phyloP scores from a whole-genome alignment of 2,329 filamentous ascomycete species.

The Xylaria sp. region DNA sequence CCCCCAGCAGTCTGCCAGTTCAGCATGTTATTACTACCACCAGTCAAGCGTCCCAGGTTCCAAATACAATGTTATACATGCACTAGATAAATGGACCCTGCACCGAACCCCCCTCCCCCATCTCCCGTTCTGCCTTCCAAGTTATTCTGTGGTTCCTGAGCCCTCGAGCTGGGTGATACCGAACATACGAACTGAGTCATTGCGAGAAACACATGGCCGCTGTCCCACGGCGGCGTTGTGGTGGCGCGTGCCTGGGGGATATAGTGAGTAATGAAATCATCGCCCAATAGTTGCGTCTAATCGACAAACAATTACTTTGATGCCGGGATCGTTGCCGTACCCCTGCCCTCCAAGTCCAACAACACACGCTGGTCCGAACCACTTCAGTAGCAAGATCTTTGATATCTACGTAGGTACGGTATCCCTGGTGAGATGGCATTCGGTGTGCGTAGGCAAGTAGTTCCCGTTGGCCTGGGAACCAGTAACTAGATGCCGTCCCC shows the following conservation, averaged over 20 bases:
- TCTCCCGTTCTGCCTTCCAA: not conserved
- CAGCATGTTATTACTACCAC: too few relatives aligned
- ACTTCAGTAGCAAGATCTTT: not conserved
- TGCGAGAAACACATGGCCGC: conserved; percentile 15
- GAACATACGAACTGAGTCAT: conserved; percentile 4
- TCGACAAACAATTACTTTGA: conserved; percentile 21
- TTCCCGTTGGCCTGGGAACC: conserved; percentile 1
- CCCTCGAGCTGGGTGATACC: not conserved
- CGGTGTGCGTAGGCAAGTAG: conserved; percentile 12
- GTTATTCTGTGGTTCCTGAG: conserved; percentile 7
- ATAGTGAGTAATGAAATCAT: conserved; percentile 22
- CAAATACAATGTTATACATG: too few relatives aligned
- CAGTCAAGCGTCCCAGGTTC: not conserved
- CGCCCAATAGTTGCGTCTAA: conserved; percentile 22
- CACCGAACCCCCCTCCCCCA: too few relatives aligned
- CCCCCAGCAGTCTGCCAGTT: too few relatives aligned
- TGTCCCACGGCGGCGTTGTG: conserved; percentile 15
- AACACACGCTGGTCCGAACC: not conserved
- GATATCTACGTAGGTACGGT: not conserved
- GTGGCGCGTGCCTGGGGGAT: conserved; percentile 20
- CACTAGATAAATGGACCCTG: too few relatives aligned
- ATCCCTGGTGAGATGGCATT: not conserved
- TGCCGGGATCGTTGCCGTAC: conserved; percentile 16
- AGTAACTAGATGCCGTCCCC: conserved; percentile 17
- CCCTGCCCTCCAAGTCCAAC: not conserved